These are phyloP conservation scores for Pseudoperonospora humuli DNA, from an alignment of 352 stramenopile species.

Conservation along the genomic window DNA sequence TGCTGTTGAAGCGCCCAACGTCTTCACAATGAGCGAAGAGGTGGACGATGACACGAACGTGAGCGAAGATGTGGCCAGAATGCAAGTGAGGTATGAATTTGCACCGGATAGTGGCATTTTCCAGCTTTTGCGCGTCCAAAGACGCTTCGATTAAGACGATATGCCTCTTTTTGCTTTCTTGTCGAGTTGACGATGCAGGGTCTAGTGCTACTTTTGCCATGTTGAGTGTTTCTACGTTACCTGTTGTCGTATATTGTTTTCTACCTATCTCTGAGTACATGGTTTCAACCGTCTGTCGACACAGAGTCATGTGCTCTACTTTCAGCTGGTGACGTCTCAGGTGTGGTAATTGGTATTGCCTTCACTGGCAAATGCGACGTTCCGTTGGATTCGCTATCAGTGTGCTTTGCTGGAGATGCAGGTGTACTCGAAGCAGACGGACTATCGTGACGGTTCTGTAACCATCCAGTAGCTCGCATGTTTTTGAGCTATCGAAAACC, in stretches of 20 bases:
- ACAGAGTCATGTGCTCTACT: background rate
- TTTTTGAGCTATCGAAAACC: constrained; percentile 28
- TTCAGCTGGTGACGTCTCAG: constrained; percentile 4
- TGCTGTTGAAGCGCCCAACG: constrained; percentile 11
- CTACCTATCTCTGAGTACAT: constrained; percentile 15
- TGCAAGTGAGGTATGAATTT: constrained; percentile 31
- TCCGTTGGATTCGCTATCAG: constrained; percentile 6
- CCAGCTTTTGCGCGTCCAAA: constrained; percentile 29
- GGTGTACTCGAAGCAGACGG: constrained; percentile 17
- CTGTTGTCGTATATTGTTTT: constrained; percentile 14
- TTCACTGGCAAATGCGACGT: constrained; percentile 3
- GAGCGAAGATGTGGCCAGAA: constrained; percentile 3
- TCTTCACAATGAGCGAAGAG: constrained; percentile 31
- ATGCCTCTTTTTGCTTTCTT: constrained; percentile 3
- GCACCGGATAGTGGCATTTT: constrained; percentile 20
- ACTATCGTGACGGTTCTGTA: constrained; percentile 39
- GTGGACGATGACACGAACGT: constrained; percentile 7
- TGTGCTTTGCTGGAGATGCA: constrained; percentile 18
- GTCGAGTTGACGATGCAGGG: constrained; percentile 15
- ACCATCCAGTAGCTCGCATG: constrained; percentile 42
- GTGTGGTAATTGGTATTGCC: constrained; percentile 1
- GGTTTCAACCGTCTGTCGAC: background rate
- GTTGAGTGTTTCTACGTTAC: constrained; percentile 18
- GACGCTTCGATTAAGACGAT: background rate
- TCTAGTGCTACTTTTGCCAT: constrained; percentile 13